phyloP scores from a whole-genome alignment of 768 basidiomycete genomes.

The Auricularia auricula-judae region DNA sequence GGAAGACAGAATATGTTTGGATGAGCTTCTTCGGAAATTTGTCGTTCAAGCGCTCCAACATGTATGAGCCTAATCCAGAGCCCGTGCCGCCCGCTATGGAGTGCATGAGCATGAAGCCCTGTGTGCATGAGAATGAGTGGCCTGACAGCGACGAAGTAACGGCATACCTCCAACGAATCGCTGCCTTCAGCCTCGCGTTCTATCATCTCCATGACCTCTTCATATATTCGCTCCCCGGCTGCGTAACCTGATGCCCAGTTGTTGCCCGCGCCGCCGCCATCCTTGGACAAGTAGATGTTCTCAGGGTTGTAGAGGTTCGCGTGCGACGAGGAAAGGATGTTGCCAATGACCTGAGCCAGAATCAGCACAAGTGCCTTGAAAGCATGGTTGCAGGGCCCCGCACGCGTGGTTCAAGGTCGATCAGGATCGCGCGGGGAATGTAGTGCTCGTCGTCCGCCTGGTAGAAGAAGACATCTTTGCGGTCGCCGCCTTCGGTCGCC shows the following conservation, averaged over 20 bases:
- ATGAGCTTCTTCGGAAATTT: slow-evolving; percentile 98
- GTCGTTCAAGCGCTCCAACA: slow-evolving; percentile 92
- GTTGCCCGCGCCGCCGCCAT: slow-evolving; percentile 98
- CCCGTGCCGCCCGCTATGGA: slow-evolving; percentile 99
- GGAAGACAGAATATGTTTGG: slow-evolving; percentile 98
- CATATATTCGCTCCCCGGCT: slow-evolving; percentile 82
- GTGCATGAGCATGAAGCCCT: slow-evolving; percentile 99
- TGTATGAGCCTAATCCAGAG: slow-evolving; percentile 95
- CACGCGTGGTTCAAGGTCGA: slow-evolving; percentile 94
- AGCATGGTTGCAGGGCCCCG: slow-evolving; percentile 16
- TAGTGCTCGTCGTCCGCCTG: slow-evolving; percentile 99
- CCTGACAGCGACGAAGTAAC: background rate
- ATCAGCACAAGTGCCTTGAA: background rate
- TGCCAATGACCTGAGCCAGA: slow-evolving; percentile 76
- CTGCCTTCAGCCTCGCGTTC: slow-evolving; percentile 97
- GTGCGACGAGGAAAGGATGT: slow-evolving; percentile 80
- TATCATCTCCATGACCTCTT: slow-evolving; percentile 98
- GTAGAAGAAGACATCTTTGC: slow-evolving; percentile 99
- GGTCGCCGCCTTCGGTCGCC: slow-evolving; percentile 89
- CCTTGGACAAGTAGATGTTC: slow-evolving; percentile 91
- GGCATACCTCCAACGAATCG: slow-evolving; percentile 82
- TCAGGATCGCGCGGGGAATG: slow-evolving; percentile 90
- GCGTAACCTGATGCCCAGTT: slow-evolving; percentile 97
- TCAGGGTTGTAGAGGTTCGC: slow-evolving; percentile 92
- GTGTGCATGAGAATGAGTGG: slow-evolving; percentile 2